Base-by-base conservation (phyloP, 148 eudicot genomes). In the Simmondsia chinensis region DNA sequence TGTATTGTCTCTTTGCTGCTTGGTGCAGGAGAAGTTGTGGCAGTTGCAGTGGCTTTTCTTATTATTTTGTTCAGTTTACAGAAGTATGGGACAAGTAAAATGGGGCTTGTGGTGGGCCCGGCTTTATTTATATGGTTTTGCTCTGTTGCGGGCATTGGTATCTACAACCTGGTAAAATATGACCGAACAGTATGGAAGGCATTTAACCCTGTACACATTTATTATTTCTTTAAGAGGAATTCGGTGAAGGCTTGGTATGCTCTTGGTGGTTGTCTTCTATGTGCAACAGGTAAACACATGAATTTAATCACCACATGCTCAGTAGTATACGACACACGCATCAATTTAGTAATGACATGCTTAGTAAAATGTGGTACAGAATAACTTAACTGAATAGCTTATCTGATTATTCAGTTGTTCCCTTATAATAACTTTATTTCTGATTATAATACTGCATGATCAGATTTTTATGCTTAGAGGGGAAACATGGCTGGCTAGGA, bases 81-180 rank as follows among this genome's bases (percentile, higher is more conserved):
- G 60, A 75, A 64, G 59, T 85, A 85, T 64, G 99, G 94, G 48
- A 91, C 99, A 25, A 91, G 99, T 54, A 91, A 91, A 73, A 82
- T 86, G 74, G 99, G 95, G 52, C 71, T 91, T 68, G 63, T 69
- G 8, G 84, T 91, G 18, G 99, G 99, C 65, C 99, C 99, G 52
- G 89, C 95, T 48, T 71, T 91, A 47, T 76, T 86, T 44, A 61
- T 91, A 68, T 91, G 99, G 99, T 91, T 91, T 56, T 85, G 94
- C 59, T 91, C 79, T 59, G 77, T 86, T 64, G 94, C 75, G 52
- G 76, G 71, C 24, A 68, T 85, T 47, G 99, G 99, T 57, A 69
- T 91, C 59, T 87, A 85, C 83, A 91, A 91, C 65, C 69, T 91
- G 62, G 10, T 77, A 25, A 85, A 68, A 42, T 80, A 91, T 60